Conservation (phyloP, 257 asterid genomes). For the Solanum gracilifrons region DNA sequence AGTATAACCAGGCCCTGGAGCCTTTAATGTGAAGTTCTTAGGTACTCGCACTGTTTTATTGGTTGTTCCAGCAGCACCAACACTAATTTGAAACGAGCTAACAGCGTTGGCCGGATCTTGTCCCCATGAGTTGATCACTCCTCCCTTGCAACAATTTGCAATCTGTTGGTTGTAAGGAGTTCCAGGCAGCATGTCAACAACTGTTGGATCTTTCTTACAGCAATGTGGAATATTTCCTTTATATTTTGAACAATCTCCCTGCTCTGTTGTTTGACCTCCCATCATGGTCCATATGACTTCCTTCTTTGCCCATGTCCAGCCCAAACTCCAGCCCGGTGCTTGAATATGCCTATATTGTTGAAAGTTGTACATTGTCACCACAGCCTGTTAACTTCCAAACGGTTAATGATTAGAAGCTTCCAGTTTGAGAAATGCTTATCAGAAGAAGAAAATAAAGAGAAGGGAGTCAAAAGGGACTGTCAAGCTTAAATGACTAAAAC, state of each 20-base stretch:
- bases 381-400: constrained; percentile 29
- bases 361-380: constrained; percentile 78
- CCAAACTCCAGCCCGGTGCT: constrained; percentile 91
- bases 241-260: constrained; percentile 83
- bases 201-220: constrained; percentile 65
- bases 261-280: constrained; percentile 78
- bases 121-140: constrained; percentile 63
- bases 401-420: not conserved
- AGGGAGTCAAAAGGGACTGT: not conserved
- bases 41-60: constrained; percentile 73
- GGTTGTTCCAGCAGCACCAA: constrained; percentile 68
- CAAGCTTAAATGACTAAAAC: not conserved
- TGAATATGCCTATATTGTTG: constrained; percentile 87
- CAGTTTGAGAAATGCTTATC: not conserved
- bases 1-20: constrained; percentile 84
- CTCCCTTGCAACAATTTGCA: constrained; percentile 88
- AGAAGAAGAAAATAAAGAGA: not conserved
- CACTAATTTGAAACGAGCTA: constrained; percentile 66
- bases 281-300: constrained; percentile 89
- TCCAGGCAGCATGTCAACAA: constrained; percentile 68
- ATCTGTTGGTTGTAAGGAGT: constrained; percentile 80
- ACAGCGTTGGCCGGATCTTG: constrained; percentile 64
- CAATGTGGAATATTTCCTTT: constrained; percentile 69
- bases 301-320: constrained; percentile 93
- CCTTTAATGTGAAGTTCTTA: constrained; percentile 60